Evolutionary conservation across 2,329 filamentous ascomycete species (phyloP).

Genomic region (Plenodomus tracheiphilus): DNA sequence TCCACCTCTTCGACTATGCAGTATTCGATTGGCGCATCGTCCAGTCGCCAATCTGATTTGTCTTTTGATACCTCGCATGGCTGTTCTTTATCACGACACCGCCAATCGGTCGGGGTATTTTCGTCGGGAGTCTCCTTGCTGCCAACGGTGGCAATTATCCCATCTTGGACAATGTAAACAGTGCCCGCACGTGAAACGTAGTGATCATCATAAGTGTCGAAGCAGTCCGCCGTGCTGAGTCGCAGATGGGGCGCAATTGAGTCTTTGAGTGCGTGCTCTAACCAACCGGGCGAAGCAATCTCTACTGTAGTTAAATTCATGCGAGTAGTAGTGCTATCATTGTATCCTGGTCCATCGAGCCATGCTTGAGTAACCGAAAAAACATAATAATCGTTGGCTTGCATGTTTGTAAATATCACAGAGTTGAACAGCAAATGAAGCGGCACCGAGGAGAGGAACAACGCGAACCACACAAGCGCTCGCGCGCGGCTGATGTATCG

Average conservation of each 20-base stretch:
- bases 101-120: slow-evolving; percentile 16
- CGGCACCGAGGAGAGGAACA: slow-evolving; percentile 13
- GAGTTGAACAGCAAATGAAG: slow-evolving; percentile 26
- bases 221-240: slow-evolving; percentile 8
- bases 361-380: slow-evolving; percentile 12
- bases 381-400: slow-evolving; percentile 19
- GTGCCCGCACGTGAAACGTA: slow-evolving; percentile 16
- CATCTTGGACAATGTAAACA: slow-evolving; percentile 17
- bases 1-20: slow-evolving; percentile 23
- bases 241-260: not conserved
- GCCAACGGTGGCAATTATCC: slow-evolving; percentile 7
- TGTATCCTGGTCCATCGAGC: slow-evolving; percentile 11
- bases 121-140: slow-evolving; percentile 1
- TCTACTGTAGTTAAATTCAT: not conserved
- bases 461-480: slow-evolving; percentile 5
- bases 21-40: slow-evolving; percentile 9
- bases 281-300: too few relatives aligned
- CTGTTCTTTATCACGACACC: slow-evolving; percentile 4
- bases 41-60: slow-evolving; percentile 13
- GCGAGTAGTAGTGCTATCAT: slow-evolving; percentile 9
- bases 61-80: slow-evolving; percentile 5
- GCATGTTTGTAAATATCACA: slow-evolving; percentile 16
- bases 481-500: slow-evolving; percentile 2
- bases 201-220: slow-evolving; percentile 10
- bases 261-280: too few relatives aligned